Evolutionary conservation across 192 early-diverging fungal genomes (phyloP), one percentile per base, ranked within the genome.

Genomic region (Coemansia sp.): DNA sequence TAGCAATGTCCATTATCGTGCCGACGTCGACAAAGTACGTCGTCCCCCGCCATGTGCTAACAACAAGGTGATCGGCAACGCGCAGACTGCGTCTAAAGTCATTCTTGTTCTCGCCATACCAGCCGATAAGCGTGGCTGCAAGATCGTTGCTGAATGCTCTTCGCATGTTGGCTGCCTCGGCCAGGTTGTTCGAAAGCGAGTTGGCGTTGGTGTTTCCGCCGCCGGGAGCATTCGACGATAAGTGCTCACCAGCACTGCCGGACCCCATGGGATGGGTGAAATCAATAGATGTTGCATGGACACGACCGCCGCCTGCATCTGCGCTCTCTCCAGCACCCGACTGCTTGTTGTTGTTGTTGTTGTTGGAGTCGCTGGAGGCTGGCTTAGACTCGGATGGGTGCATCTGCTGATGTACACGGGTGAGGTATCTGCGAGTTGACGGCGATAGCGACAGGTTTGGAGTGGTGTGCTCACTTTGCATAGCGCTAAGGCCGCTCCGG

Each of bases 21-120:
- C 72, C 69, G 16, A 73, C 75, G 39, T 82, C 80, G 48, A 82
- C 63, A 74, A 82, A 82, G 66, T 68, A 82, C 16, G 80, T 82
- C 4, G 80, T 68, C 12, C 80, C 80, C 2, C 80, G 74, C 80
- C 80, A 82, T 13, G 74, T 77, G 62, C 80, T 82, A 32, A 82
- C 80, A 32, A 82, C 72, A 67, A 82, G 47, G 41, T 77, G 74
- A 54, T 82, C 80, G 18, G 74, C 66, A 0, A 77, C 80, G n/a
- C 63, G 68, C 52, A 77, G 59, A 32, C 61, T 65, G 39, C 63
- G 71, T 32, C 72, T 67, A 36, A 71, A 77, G 40, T 77, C 80
- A 54, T 77, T 39, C 49, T 60, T 67, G 55, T 77, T 77, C 47
- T 76, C 74, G 32, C 80, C 80, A 21, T 82, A 82, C 80, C 80